These are phyloP conservation scores for Trichoderma breve DNA, from an alignment of 2,329 filamentous ascomycete genomes.

Conservation along the genomic window DNA sequence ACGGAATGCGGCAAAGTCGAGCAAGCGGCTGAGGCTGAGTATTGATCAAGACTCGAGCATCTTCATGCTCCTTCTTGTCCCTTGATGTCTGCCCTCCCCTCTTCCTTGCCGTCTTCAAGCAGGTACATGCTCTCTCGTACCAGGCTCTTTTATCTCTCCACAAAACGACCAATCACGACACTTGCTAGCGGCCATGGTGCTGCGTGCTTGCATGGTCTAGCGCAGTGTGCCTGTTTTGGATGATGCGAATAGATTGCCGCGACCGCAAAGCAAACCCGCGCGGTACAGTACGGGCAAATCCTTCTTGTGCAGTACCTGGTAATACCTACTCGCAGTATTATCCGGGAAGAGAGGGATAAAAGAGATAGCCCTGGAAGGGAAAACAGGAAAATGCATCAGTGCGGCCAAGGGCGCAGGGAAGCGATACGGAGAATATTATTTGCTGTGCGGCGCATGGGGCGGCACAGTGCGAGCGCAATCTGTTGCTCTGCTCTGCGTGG, in stretches of 20 bases:
- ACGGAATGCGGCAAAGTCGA: not conserved
- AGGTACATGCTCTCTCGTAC: not conserved
- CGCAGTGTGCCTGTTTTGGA: not conserved
- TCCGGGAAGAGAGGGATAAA: not conserved
- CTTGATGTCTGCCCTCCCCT: not conserved
- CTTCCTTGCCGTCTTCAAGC: not conserved
- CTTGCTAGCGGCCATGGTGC: not conserved
- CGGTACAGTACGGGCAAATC: not conserved
- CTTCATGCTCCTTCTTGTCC: not conserved
- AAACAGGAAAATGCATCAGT: not conserved
- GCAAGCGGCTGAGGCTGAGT: not conserved
- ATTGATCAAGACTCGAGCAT: not conserved
- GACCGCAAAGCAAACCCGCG: not conserved
- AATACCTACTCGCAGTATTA: not conserved
- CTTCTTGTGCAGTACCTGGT: not conserved
- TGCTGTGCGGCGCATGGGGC: constrained; percentile 1
- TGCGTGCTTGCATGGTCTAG: not conserved
- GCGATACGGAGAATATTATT: constrained; percentile 12
- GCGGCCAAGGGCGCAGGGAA: not conserved
- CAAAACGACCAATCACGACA: not conserved
- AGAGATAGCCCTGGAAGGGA: not conserved
- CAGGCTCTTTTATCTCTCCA: not conserved
- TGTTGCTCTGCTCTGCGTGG: not conserved
- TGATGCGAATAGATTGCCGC: not conserved
- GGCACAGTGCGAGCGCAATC: constrained; percentile 16